A percentile compares a stretch with the other conserved stretches of the same genome.
phyloP scores from a whole-genome alignment of 139 green algal genomes.

The Cymbomonas tetramitiformis region DNA sequence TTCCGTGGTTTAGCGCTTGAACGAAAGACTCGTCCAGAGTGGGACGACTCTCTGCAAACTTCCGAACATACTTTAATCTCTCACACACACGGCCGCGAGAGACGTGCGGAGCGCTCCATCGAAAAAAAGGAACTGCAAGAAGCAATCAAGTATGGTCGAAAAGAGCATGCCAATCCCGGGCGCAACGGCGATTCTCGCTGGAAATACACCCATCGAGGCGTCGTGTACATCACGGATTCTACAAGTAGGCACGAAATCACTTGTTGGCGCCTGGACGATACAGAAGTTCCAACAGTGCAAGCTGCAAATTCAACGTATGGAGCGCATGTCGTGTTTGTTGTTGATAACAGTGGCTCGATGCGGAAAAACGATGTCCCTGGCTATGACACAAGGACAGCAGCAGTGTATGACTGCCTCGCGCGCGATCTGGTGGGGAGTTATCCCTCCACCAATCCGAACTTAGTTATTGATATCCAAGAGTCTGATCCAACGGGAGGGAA shows the following conservation, averaged over 20 bases:
- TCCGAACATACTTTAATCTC: no score
- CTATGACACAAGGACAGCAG: constrained; percentile 4
- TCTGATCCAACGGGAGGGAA: no score
- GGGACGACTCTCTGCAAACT: no score
- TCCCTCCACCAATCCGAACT: no score
- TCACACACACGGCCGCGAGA: not conserved
- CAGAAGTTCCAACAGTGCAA: not conserved
- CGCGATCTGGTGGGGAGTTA: no score
- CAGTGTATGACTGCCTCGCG: constrained; percentile 29
- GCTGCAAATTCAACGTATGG: not conserved
- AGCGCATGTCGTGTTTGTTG: constrained; percentile 24
- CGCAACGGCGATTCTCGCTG: constrained; percentile 16
- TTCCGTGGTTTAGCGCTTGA: no score
- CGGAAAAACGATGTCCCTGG: constrained; percentile 25
- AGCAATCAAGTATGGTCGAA: constrained; percentile 24
- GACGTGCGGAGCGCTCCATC: not conserved
- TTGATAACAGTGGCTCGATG: constrained; percentile 29
- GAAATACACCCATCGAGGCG: constrained; percentile 21
- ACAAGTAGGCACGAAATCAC: constrained; percentile 27
- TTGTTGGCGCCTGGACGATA: constrained; percentile 14
- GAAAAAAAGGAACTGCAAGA: constrained; percentile 15
- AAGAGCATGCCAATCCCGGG: constrained; percentile 23
- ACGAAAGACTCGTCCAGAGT: no score
- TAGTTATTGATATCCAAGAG: no score
- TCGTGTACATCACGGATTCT: constrained; percentile 29